A percentile compares a stretch with the other conserved stretches of the same genome.
Conservation (phyloP, 306 rosid genomes). For the Lithocarpus polystachyus region DNA sequence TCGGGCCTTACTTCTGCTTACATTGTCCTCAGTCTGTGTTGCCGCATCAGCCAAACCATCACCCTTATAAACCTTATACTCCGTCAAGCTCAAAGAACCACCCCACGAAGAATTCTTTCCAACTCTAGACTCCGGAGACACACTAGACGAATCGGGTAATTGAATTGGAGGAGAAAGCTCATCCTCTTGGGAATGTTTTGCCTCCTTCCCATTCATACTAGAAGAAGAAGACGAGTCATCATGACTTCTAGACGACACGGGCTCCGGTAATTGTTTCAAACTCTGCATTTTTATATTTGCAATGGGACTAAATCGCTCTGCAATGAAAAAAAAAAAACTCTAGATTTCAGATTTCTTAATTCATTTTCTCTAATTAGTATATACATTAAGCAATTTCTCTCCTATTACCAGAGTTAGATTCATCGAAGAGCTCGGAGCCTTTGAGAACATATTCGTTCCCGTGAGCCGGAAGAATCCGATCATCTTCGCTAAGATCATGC, state of each 20-base stretch:
- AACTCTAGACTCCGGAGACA: constrained; percentile 56
- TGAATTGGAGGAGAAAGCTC: constrained; percentile 55
- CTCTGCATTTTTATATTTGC: constrained; percentile 52
- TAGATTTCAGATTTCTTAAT: constrained; percentile 10
- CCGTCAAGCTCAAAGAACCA: constrained; percentile 62
- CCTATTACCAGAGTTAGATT: constrained; percentile 62
- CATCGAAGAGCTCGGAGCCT: constrained; percentile 91
- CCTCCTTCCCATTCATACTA: constrained; percentile 72
- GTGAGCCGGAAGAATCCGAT: constrained; percentile 75
- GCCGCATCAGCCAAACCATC: constrained; percentile 86
- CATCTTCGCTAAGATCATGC: constrained; percentile 92
- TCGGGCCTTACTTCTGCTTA: constrained; percentile 31
- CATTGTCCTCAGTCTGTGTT: constrained; percentile 82
- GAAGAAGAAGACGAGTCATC: constrained; percentile 82
- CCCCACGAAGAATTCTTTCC: constrained; percentile 54
- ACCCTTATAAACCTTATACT: constrained; percentile 64
- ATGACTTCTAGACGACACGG: constrained; percentile 60
- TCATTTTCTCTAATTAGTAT: neutral
- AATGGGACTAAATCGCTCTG: constrained; percentile 60
- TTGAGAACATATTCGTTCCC: constrained; percentile 90
- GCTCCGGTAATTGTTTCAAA: constrained; percentile 70
- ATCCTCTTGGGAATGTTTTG: constrained; percentile 64
- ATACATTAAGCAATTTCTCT: constrained; percentile 13
- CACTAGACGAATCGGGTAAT: constrained; percentile 47
- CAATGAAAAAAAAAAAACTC: neutral